Percentiles rank a stretch among this genome's conserved stretches.
Evolutionary conservation across 2,329 filamentous ascomycete genomes (phyloP).

Genomic region (Biscogniauxia mediterranea): DNA sequence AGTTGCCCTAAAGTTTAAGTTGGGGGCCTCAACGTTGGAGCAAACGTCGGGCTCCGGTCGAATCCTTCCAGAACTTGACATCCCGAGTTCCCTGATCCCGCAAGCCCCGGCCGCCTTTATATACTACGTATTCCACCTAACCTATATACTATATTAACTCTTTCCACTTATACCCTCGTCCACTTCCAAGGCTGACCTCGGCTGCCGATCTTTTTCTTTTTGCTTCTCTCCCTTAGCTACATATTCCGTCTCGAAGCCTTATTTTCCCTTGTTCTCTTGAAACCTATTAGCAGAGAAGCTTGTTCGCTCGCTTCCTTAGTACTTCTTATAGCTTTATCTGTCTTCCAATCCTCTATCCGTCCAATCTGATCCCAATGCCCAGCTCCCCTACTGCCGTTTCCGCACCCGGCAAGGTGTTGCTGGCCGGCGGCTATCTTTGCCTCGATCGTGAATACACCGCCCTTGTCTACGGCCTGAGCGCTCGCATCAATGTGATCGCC

Average conservation of each 20-base stretch:
- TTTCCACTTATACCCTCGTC: not conserved
- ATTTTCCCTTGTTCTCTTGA: not conserved
- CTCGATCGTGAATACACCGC: slow-evolving; percentile 85
- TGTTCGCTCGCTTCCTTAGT: not conserved
- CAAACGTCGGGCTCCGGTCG: not conserved
- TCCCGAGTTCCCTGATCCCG: not conserved
- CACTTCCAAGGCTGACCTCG: not conserved
- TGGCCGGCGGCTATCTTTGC: slow-evolving; percentile 92
- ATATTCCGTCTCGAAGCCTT: not conserved
- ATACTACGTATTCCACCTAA: not conserved
- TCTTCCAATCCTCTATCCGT: not conserved
- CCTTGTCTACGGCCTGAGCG: slow-evolving; percentile 65
- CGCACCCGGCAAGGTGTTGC: slow-evolving; percentile 91
- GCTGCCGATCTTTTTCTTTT: not conserved
- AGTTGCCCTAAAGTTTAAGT: not conserved
- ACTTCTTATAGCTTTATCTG: not conserved
- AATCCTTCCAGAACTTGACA: not conserved
- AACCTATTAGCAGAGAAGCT: no score
- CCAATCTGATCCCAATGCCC: slow-evolving; percentile 22
- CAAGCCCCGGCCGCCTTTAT: not conserved
- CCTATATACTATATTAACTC: not conserved
- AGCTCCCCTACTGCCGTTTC: slow-evolving; percentile 61
- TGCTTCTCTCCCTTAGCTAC: not conserved
- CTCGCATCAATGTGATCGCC: slow-evolving; percentile 65
- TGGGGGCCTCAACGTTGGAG: not conserved